A percentile compares a stretch with the other conserved stretches of the same genome.
Conservation (phyloP, 2,329 filamentous ascomycete species). For the Fusarium coffeatum region DNA sequence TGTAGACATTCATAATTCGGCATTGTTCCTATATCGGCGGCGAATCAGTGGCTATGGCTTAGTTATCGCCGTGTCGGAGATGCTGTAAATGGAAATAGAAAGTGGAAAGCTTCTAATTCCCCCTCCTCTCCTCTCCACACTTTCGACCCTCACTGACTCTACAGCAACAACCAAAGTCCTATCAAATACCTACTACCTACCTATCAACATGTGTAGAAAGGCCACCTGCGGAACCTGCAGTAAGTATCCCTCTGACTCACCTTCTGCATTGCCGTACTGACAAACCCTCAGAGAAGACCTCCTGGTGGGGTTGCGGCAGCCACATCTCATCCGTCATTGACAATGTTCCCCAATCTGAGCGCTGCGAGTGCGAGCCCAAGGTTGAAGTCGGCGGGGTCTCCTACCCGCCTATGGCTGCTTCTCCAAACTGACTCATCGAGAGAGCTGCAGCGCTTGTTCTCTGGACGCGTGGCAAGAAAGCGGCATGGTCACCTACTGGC, state of each 20-base stretch:
- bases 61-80: slow-evolving; percentile 25
- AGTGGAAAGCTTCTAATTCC: slow-evolving; percentile 6
- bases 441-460: slow-evolving; percentile 46
- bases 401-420: slow-evolving; percentile 72
- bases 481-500: slow-evolving; percentile 47
- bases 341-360: slow-evolving; percentile 64
- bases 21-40: slow-evolving; percentile 6
- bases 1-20: neutral
- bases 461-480: slow-evolving; percentile 47
- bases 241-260: slow-evolving; percentile 54
- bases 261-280: neutral
- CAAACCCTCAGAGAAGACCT: slow-evolving; percentile 38
- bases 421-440: slow-evolving; percentile 54
- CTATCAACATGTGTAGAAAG: slow-evolving; percentile 70
- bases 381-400: slow-evolving; percentile 69
- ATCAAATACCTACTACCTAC: too few relatives aligned
- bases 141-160: slow-evolving; percentile 2
- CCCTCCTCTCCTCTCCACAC: slow-evolving; percentile 16
- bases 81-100: slow-evolving; percentile 17
- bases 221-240: slow-evolving; percentile 71
- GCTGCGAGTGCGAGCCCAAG: slow-evolving; percentile 74
- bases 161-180: neutral
- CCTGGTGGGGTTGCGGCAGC: slow-evolving; percentile 74
- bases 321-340: slow-evolving; percentile 73
- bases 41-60: slow-evolving; percentile 27